phyloP scores from a whole-genome alignment of 345 rosid genomes.

The Rhodamnia rubescens region DNA sequence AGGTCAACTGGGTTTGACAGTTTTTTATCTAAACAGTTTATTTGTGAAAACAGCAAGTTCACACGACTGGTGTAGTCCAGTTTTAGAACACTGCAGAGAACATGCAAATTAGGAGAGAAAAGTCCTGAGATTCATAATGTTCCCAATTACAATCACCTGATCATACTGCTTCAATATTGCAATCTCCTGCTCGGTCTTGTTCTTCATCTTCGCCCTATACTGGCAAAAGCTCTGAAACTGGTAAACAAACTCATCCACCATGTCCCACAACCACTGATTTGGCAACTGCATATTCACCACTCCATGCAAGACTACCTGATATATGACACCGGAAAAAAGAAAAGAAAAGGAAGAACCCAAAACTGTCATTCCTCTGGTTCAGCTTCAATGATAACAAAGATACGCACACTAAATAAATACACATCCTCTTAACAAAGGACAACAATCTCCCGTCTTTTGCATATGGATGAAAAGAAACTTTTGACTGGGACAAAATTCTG shows the following conservation, averaged over 20 bases:
- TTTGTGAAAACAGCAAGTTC: background rate
- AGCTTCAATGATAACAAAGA: background rate
- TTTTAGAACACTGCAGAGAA: background rate
- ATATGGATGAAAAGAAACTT: background rate
- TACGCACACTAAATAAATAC: background rate
- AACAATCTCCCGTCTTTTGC: background rate
- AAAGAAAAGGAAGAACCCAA: background rate
- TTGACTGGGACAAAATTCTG: background rate
- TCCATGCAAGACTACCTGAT: slow-evolving; percentile 87
- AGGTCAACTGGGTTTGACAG: background rate
- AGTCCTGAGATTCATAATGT: background rate
- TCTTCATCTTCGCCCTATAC: slow-evolving; percentile 92
- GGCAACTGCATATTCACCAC: slow-evolving; percentile 96
- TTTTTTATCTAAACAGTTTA: background rate
- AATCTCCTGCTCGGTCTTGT: slow-evolving; percentile 83
- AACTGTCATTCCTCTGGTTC: background rate
- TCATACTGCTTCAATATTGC: slow-evolving; percentile 65
- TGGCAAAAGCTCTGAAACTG: slow-evolving; percentile 98
- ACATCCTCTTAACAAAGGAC: background rate
- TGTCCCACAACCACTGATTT: slow-evolving; percentile 99
- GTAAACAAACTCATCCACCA: slow-evolving; percentile 99
- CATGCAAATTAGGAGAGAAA: background rate
- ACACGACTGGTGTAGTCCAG: background rate
- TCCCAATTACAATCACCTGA: slow-evolving; percentile 31
- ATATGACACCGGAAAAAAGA: background rate